A percentile compares a stretch with the other conserved stretches of the same genome.
Conservation (phyloP, 306 rosid species). For the Ceratonia siliqua region DNA sequence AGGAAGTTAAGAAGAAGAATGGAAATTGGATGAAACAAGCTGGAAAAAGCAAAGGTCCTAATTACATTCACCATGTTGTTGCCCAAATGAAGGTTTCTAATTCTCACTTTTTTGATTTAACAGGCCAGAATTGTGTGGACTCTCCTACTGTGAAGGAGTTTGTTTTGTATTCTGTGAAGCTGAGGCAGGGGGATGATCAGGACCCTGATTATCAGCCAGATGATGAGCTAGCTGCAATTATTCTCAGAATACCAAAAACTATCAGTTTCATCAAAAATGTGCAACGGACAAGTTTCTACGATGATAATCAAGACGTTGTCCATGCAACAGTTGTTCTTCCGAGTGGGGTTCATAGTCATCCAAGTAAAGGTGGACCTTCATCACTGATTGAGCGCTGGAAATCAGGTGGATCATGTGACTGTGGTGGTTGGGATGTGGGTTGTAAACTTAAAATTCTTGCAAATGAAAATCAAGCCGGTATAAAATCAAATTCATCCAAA, state of each 20-base stretch:
- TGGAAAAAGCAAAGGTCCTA: conserved; percentile 65
- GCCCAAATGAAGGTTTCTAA: conserved; percentile 90
- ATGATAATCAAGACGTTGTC: conserved; percentile 38
- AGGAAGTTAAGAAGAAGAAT: conserved; percentile 73
- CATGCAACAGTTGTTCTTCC: conserved; percentile 83
- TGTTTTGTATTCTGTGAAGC: conserved; percentile 74
- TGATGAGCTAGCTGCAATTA: conserved; percentile 86
- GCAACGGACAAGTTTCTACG: conserved; percentile 29
- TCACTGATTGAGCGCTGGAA: conserved; percentile 93
- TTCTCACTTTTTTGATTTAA: conserved; percentile 46
- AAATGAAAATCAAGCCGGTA: conserved; percentile 46
- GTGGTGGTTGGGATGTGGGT: conserved; percentile 99
- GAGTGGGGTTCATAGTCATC: conserved; percentile 84
- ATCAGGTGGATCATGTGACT: conserved; percentile 92
- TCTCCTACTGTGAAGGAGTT: conserved; percentile 59
- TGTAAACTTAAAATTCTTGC: conserved; percentile 74
- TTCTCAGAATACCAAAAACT: conserved; percentile 63
- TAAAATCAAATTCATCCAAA: conserved; percentile 48
- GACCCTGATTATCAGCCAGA: conserved; percentile 69
- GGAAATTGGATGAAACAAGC: conserved; percentile 80
- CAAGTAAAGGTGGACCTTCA: conserved; percentile 93
- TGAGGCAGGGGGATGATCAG: conserved; percentile 54
- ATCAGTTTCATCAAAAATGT: conserved; percentile 26
- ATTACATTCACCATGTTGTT: conserved; percentile 63
- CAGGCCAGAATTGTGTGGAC: conserved; percentile 33